Evolutionary conservation across 208 protist genomes (phyloP), one percentile per base, ranked within the genome.

Genomic region (Leishmania turanica): DNA sequence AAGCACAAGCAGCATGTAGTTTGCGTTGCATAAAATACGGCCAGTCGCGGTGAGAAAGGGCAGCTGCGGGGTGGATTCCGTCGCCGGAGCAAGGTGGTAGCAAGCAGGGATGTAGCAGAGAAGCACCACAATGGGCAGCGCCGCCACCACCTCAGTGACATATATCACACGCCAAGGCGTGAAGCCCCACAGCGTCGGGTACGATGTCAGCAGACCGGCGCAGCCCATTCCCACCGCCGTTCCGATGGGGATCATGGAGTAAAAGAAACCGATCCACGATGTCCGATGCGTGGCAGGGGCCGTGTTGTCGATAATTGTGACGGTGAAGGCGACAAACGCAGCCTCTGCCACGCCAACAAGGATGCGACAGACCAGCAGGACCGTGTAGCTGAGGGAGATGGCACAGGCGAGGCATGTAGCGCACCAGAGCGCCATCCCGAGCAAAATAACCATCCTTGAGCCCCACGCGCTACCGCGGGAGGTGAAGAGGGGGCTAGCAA

Each of bases 181-280:
- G 21, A 90, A 40, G n/a, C 76, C 65, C 3, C 75, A 27, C 3
- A 90, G 37, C 3, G 51, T 3, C 34, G 54, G 60, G 71, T 74
- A 54, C 40, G 81, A 69, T 31, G 89, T 84, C 60, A 96, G 81
- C 27, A 96, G 53, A 13, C 94, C 93, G 54, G 93, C 91, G 31
- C 77, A 66, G n/a, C 80, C 86, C 82, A 97, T 97, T 31, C 96
- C 94, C 7, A 90, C 72, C 40, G 93, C 94, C 21, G 88, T 93
- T 17, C 95, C 96, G 24, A 97, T 85, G 34, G 94, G 92, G 45
- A 97, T 96, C 88, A 92, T 96, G 6, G 91, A 88, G 81, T 96
- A 98, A 78, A 96, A 98, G 75, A 89, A 84, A 65, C 92, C 93
- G 51, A 97, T 91, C 88, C 90, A 98, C 64, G 90, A 80, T 42